Percentiles rank a stretch among this genome's conserved stretches.
Evolutionary conservation across 306 rosid species (phyloP).

Genomic region (Cucumis cinereus): DNA sequence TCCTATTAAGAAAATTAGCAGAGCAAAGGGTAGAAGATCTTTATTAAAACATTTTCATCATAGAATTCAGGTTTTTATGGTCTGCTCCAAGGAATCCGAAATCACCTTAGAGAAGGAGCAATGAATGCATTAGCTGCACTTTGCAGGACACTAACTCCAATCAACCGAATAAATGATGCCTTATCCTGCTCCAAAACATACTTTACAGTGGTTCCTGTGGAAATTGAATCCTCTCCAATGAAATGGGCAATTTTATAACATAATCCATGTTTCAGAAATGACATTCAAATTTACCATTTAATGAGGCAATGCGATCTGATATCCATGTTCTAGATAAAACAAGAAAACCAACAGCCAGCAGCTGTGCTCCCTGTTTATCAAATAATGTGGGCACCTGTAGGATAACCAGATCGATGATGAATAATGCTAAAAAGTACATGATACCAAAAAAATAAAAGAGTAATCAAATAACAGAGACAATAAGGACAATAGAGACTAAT

Average conservation of each 20-base stretch:
- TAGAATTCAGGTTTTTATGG: neutral
- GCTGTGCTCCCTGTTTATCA: conserved; percentile 94
- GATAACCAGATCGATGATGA: conserved; percentile 4
- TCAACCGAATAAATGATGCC: conserved; percentile 50
- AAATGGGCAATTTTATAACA: conserved; percentile 8
- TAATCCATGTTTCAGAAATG: neutral
- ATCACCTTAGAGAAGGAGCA: conserved; percentile 85
- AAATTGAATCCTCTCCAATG: conserved; percentile 16
- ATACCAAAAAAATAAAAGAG: no score
- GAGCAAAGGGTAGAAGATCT: neutral
- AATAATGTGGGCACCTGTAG: conserved; percentile 73
- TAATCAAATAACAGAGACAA: no score
- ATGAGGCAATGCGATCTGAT: conserved; percentile 84
- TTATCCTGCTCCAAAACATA: conserved; percentile 82
- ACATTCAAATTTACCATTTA: conserved; percentile 47
- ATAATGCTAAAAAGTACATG: neutral
- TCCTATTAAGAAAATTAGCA: neutral
- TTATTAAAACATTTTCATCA: neutral
- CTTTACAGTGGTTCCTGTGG: conserved; percentile 83
- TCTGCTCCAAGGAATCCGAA: neutral
- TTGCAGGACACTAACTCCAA: conserved; percentile 67
- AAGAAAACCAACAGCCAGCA: conserved; percentile 86
- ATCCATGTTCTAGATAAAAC: conserved; percentile 93
- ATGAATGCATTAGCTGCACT: conserved; percentile 73
- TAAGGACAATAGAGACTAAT: no score